Percentiles rank a stretch among this genome's conserved stretches.
These are phyloP conservation scores for Potentilla sterilis DNA, from an alignment of 306 rosid species.

Conservation along the genomic window DNA sequence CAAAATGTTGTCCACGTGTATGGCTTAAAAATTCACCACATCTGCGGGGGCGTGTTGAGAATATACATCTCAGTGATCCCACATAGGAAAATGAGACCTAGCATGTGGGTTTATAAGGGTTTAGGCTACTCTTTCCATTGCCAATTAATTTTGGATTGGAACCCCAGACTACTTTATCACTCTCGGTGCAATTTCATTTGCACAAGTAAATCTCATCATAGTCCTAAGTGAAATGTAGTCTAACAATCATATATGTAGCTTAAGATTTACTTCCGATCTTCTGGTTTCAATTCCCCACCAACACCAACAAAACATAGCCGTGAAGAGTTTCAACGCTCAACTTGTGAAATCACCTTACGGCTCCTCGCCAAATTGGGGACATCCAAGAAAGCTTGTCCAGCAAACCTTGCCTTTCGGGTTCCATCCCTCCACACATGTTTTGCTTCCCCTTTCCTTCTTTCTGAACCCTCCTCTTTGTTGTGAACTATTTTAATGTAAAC, in stretches of 20 bases:
- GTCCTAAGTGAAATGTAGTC: background rate
- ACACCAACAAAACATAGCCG: constrained; percentile 26
- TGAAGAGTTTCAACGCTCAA: constrained; percentile 29
- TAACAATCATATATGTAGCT: background rate
- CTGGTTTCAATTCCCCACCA: constrained; percentile 28
- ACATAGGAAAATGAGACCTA: too few relatives aligned
- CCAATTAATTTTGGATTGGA: too few relatives aligned
- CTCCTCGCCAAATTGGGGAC: constrained; percentile 29
- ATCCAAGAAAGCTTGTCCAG: constrained; percentile 29
- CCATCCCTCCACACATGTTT: constrained; percentile 34
- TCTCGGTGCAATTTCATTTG: too few relatives aligned
- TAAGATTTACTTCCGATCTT: background rate
- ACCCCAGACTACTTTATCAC: too few relatives aligned
- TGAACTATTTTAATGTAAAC: constrained; percentile 24
- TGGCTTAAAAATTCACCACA: too few relatives aligned
- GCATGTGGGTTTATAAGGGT: too few relatives aligned
- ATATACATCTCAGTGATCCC: too few relatives aligned
- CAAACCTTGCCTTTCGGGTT: constrained; percentile 20
- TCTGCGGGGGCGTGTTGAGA: too few relatives aligned
- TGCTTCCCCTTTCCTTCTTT: constrained; percentile 20
- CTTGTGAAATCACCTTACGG: constrained; percentile 38
- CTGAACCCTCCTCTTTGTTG: constrained; percentile 17
- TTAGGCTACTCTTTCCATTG: too few relatives aligned
- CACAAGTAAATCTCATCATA: background rate
- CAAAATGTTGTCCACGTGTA: too few relatives aligned